phyloP scores from a whole-genome alignment of 352 stramenopile genomes.

The Saprolegnia diclina region DNA sequence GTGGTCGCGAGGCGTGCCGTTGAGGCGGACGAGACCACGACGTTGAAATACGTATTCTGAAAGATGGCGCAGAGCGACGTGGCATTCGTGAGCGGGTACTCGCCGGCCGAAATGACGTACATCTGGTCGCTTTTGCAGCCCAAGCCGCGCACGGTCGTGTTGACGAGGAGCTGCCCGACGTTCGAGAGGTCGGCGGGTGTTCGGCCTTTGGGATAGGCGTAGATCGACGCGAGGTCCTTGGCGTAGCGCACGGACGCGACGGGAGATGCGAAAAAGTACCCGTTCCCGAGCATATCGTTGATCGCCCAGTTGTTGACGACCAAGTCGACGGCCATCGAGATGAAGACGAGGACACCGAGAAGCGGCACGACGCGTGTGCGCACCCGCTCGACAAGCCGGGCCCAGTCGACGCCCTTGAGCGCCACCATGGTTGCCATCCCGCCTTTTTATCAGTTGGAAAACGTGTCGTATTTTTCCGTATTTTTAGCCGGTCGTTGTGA shows the following conservation, averaged over 20 bases:
- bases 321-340: conserved; percentile 10
- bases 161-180: conserved; percentile 5
- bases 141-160: background rate
- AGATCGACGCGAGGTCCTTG: background rate
- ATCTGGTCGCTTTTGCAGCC: background rate
- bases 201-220: background rate
- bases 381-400: background rate
- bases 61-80: conserved; percentile 10
- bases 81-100: background rate
- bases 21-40: background rate
- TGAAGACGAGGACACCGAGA: background rate
- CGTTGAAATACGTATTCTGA: background rate
- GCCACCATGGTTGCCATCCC: background rate
- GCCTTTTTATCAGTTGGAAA: background rate
- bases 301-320: conserved; percentile 25
- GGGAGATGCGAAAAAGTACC: conserved; percentile 11
- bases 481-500: too few relatives aligned
- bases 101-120: conserved; percentile 12
- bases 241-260: background rate
- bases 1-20: background rate
- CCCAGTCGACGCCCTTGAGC: background rate
- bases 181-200: conserved; percentile 1
- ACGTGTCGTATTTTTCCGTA: too few relatives aligned
- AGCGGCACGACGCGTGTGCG: background rate
- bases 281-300: conserved; percentile 21